phyloP scores from a whole-genome alignment of 2,329 filamentous ascomycete genomes.

The Pyricularia grisea region DNA sequence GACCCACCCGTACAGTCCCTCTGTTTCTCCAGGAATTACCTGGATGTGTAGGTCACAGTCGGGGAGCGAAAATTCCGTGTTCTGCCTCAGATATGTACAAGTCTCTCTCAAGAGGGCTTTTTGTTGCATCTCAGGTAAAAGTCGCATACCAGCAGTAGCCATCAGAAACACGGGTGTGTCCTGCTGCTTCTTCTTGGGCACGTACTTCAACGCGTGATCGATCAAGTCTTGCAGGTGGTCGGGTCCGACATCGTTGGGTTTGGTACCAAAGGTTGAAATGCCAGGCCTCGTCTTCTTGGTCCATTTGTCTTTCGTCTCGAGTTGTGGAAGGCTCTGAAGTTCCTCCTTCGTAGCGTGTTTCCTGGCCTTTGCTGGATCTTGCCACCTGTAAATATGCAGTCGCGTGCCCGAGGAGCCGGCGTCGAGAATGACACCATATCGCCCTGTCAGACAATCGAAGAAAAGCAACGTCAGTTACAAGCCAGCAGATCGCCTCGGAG shows the following conservation, averaged over 20 bases:
- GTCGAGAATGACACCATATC: slow-evolving; percentile 93
- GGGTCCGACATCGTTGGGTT: slow-evolving; percentile 64
- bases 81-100: slow-evolving; percentile 69
- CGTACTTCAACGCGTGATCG: slow-evolving; percentile 68
- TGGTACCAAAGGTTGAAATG: slow-evolving; percentile 80
- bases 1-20: slow-evolving; percentile 95
- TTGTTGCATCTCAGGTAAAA: slow-evolving; percentile 68
- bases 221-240: slow-evolving; percentile 75
- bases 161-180: slow-evolving; percentile 92
- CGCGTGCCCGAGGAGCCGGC: slow-evolving; percentile 96
- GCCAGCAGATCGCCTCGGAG: background rate
- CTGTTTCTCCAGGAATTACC: slow-evolving; percentile 90
- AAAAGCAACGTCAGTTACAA: slow-evolving; percentile 4
- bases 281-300: slow-evolving; percentile 92
- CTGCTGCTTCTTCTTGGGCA: slow-evolving; percentile 66
- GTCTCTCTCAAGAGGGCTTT: slow-evolving; percentile 64
- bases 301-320: slow-evolving; percentile 79
- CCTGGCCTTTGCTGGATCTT: slow-evolving; percentile 61
- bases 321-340: slow-evolving; percentile 61
- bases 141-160: slow-evolving; percentile 89
- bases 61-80: slow-evolving; percentile 76
- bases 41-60: slow-evolving; percentile 86
- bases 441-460: slow-evolving; percentile 27
- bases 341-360: slow-evolving; percentile 50
- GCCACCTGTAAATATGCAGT: slow-evolving; percentile 90